Evolutionary conservation across 2,329 filamentous ascomycete genomes (phyloP).

Genomic region (Fusarium begoniae): DNA sequence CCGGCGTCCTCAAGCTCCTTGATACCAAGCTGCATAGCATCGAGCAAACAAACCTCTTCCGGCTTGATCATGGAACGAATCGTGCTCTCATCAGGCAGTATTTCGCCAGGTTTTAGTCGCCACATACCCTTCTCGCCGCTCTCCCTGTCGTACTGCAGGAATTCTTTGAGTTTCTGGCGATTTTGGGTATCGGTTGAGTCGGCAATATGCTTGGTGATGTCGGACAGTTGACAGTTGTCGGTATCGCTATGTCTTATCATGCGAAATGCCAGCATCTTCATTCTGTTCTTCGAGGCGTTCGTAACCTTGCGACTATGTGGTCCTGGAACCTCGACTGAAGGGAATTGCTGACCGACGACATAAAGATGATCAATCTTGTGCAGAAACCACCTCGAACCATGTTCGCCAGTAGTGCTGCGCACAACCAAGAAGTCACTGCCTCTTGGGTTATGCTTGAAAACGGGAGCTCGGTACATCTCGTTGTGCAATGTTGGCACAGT

Average conservation of each 20-base stretch:
- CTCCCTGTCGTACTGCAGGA: slow-evolving; percentile 89
- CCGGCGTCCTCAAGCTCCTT: slow-evolving; percentile 92
- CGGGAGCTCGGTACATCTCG: slow-evolving; percentile 91
- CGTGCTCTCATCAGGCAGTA: slow-evolving; percentile 80
- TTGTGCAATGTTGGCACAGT: slow-evolving; percentile 92
- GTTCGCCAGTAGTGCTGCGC: slow-evolving; percentile 79
- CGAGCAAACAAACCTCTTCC: slow-evolving; percentile 92
- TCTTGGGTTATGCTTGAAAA: slow-evolving; percentile 86
- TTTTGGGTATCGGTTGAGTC: slow-evolving; percentile 96
- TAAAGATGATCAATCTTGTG: slow-evolving; percentile 91
- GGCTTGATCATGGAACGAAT: slow-evolving; percentile 92
- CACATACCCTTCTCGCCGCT: slow-evolving; percentile 76
- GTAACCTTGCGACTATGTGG: slow-evolving; percentile 95
- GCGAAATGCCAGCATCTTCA: slow-evolving; percentile 95
- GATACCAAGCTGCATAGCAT: slow-evolving; percentile 95
- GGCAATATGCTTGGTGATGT: slow-evolving; percentile 90
- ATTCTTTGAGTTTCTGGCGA: slow-evolving; percentile 95
- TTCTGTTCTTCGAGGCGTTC: slow-evolving; percentile 93
- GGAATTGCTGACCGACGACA: slow-evolving; percentile 92
- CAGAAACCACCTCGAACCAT: slow-evolving; percentile 83
- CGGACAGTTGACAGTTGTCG: slow-evolving; percentile 76
- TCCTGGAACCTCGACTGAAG: slow-evolving; percentile 89
- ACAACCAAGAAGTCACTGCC: slow-evolving; percentile 87
- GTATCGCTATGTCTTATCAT: slow-evolving; percentile 81
- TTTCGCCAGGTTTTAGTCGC: slow-evolving; percentile 78